Conservation (phyloP, 2,329 filamentous ascomycete genomes). For the Microdochium paspali region DNA sequence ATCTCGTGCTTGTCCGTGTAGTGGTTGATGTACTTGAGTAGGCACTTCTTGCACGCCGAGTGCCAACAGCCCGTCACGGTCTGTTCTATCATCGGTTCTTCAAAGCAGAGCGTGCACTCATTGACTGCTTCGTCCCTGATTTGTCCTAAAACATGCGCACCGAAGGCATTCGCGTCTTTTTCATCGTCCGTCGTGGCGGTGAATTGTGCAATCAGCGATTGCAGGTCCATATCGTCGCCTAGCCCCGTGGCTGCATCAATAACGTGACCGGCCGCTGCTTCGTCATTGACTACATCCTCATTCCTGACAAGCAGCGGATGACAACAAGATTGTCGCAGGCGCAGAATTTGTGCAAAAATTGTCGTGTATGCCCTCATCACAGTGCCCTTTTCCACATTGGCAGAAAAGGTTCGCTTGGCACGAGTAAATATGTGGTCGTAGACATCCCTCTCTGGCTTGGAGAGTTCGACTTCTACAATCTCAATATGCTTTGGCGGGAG, state of each 20-base stretch:
- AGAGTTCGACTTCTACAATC: slow-evolving; percentile 83
- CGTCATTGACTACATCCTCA: slow-evolving; percentile 73
- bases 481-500: slow-evolving; percentile 72
- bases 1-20: slow-evolving; percentile 67
- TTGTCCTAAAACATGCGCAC: slow-evolving; percentile 77
- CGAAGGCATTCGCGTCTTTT: slow-evolving; percentile 61
- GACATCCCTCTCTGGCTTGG: slow-evolving; percentile 75
- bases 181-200: slow-evolving; percentile 56
- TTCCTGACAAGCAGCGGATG: slow-evolving; percentile 87
- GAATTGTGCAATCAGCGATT: slow-evolving; percentile 77
- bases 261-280: slow-evolving; percentile 70
- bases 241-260: slow-evolving; percentile 74
- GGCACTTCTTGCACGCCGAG: slow-evolving; percentile 86
- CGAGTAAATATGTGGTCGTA: slow-evolving; percentile 84
- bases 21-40: slow-evolving; percentile 84
- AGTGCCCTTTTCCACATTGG: slow-evolving; percentile 84
- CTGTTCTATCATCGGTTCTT: slow-evolving; percentile 93
- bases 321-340: slow-evolving; percentile 87
- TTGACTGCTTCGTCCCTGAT: slow-evolving; percentile 82
- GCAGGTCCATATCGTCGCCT: slow-evolving; percentile 92
- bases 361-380: slow-evolving; percentile 93
- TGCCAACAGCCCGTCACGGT: slow-evolving; percentile 97
- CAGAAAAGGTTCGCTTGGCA: slow-evolving; percentile 75
- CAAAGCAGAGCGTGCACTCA: slow-evolving; percentile 90
- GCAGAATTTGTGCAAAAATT: slow-evolving; percentile 92